Base-by-base conservation (phyloP, 768 basidiomycete genomes). In the Filobasidium floriforme region DNA sequence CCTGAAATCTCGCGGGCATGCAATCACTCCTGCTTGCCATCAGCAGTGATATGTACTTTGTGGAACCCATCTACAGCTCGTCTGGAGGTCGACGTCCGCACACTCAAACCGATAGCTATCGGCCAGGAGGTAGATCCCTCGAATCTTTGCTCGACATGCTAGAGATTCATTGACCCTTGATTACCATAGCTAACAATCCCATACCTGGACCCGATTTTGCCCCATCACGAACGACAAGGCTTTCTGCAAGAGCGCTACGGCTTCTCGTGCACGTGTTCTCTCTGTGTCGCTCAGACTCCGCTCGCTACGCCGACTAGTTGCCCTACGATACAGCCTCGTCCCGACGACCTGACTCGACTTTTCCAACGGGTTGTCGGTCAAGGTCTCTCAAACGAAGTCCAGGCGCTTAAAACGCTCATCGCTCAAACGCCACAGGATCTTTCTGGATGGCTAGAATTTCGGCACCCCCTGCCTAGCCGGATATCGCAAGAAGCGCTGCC, bases 191-290 rank as follows among this genome's bases (percentile, higher is more conserved):
- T 68, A 11, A 68, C 67, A 2, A 68, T 68, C 57, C 62, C 67
- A 5, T 68, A 68, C 60, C 60, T 68, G 7, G 67, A 68, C 55
- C 63, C 67, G 2, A 61, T 68, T 60, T 32, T 68, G n/a, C 67
- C 67, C 6, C 60, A 65, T 1, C 37, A 55, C 41, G 63, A 68
- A 51, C 67, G 67, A 40, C 67, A 68, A 61, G 55, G 59, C 26
- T 65, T 65, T 41, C 60, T 68, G n/a, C 63, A 61, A 28, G 57
- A 65, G 41, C 67, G 67, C 1, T 68, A 68, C 63, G 63, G 59
- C 4, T 68, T 68, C 63, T 61, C 59, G 6, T 68, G 67, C 41
- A 40, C 60, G 15, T 68, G 67, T 37, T 40, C 57, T 24, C 54
- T 68, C 15, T 68, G 67, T 60, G 54, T 37, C 11, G 59, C 49